phyloP scores from a whole-genome alignment of 495 filamentous ascomycete species.

The Daldinia caldariorum region DNA sequence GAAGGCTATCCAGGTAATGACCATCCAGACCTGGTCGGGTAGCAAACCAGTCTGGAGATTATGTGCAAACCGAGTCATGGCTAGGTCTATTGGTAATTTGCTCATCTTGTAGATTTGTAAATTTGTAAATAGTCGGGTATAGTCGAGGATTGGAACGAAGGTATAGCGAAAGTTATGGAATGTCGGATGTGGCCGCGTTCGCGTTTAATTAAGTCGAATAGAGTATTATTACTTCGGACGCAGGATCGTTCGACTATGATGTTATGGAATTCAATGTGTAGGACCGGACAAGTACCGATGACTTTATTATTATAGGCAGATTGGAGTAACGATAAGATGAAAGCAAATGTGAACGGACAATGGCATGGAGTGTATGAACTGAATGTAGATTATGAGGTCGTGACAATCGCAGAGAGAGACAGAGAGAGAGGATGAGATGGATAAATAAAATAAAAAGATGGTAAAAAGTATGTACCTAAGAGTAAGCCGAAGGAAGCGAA shows the following conservation, averaged over 20 bases:
- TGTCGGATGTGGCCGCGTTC: slow-evolving; percentile 22
- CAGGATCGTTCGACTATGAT: slow-evolving; percentile 20
- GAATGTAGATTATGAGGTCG: not conserved
- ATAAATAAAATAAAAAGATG: not conserved
- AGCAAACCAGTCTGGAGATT: slow-evolving; percentile 23
- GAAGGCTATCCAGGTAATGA: slow-evolving; percentile 46
- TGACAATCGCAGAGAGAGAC: not conserved
- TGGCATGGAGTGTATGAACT: not conserved
- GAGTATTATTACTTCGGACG: not conserved
- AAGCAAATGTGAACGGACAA: not conserved
- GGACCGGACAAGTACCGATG: not conserved
- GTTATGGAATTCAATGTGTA: not conserved
- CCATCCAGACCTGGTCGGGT: slow-evolving; percentile 39
- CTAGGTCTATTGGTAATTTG: slow-evolving; percentile 31
- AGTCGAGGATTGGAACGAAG: slow-evolving; percentile 5
- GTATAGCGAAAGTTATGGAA: slow-evolving; percentile 5
- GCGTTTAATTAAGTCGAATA: slow-evolving; percentile 13
- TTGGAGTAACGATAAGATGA: not conserved
- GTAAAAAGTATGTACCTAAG: slow-evolving; percentile 1
- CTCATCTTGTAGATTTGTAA: slow-evolving; percentile 26
- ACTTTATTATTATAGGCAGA: slow-evolving; percentile 6
- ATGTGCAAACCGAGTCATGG: slow-evolving; percentile 37
- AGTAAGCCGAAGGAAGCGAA: slow-evolving; percentile 9
- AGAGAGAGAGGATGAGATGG: not conserved
- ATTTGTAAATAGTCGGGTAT: no score